Evolutionary conservation across 2,329 filamentous ascomycete species (phyloP).

Genomic region (Penicillium sp.): DNA sequence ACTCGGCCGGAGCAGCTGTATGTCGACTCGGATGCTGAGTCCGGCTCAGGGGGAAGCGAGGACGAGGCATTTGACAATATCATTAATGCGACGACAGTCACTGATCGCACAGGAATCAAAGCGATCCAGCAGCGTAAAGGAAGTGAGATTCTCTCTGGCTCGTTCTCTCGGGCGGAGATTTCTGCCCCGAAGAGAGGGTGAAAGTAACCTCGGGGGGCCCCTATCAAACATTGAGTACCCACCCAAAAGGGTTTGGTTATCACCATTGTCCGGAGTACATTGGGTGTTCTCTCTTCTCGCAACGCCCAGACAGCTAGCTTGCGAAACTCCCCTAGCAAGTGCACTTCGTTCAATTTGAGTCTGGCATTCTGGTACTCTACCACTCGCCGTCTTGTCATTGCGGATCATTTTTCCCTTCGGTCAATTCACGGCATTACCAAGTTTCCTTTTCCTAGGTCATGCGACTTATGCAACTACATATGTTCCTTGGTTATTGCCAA

Average conservation of each 20-base stretch:
- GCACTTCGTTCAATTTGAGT: not conserved
- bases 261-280: not conserved
- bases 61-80: slow-evolving; percentile 86
- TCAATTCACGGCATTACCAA: not conserved
- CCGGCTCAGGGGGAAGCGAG: slow-evolving; percentile 64
- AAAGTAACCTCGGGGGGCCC: not conserved
- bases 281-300: not conserved
- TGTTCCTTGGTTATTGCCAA: not conserved
- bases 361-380: not conserved
- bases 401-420: not conserved
- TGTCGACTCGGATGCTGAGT: slow-evolving; percentile 65
- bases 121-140: slow-evolving; percentile 58
- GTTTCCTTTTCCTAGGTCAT: not conserved
- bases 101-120: slow-evolving; percentile 74
- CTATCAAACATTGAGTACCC: not conserved
- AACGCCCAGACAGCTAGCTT: not conserved
- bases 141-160: slow-evolving; percentile 49
- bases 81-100: slow-evolving; percentile 85
- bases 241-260: too few relatives aligned
- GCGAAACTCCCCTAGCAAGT: not conserved
- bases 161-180: slow-evolving; percentile 50
- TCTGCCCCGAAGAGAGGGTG: slow-evolving; percentile 50
- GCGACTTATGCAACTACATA: not conserved
- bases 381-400: not conserved
- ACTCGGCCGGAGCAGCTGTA: slow-evolving; percentile 53